Conservation (phyloP, 2,329 filamentous ascomycete species). For the Venturia nashicola region DNA sequence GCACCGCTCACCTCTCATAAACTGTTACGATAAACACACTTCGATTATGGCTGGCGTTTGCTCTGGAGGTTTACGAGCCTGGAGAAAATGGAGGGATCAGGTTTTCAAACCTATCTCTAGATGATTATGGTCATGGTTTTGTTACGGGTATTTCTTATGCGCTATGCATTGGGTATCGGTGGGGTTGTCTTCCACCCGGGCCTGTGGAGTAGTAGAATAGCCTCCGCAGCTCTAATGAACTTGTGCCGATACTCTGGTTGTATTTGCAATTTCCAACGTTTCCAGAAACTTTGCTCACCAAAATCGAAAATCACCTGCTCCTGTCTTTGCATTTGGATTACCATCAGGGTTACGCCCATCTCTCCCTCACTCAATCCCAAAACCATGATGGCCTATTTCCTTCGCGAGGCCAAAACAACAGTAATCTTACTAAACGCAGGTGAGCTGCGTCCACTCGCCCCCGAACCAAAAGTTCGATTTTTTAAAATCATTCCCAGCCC, state of each 20-base stretch:
- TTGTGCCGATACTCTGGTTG: background rate
- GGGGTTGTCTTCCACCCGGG: background rate
- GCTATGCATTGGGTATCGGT: background rate
- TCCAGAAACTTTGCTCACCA: no score
- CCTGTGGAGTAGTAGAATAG: background rate
- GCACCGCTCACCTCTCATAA: background rate
- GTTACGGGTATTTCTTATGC: background rate
- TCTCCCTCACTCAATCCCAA: no score
- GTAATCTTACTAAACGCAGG: no score
- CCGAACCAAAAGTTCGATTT: no score
- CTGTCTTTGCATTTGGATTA: no score
- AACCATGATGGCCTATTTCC: no score
- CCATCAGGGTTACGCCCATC: no score
- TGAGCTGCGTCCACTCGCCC: no score
- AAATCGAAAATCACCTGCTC: no score
- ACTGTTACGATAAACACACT: background rate
- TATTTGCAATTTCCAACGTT: no score
- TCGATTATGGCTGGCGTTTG: background rate
- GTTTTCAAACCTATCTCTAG: background rate
- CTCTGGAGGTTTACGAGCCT: background rate
- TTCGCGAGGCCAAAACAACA: no score
- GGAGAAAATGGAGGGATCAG: background rate
- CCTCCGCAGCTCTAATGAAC: background rate
- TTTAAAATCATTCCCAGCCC: no score
- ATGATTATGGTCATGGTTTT: background rate